A percentile compares a stretch with the other conserved stretches of the same genome.
These are phyloP conservation scores for Daedaleopsis nitida DNA, from an alignment of 768 basidiomycete species.

Conservation along the genomic window DNA sequence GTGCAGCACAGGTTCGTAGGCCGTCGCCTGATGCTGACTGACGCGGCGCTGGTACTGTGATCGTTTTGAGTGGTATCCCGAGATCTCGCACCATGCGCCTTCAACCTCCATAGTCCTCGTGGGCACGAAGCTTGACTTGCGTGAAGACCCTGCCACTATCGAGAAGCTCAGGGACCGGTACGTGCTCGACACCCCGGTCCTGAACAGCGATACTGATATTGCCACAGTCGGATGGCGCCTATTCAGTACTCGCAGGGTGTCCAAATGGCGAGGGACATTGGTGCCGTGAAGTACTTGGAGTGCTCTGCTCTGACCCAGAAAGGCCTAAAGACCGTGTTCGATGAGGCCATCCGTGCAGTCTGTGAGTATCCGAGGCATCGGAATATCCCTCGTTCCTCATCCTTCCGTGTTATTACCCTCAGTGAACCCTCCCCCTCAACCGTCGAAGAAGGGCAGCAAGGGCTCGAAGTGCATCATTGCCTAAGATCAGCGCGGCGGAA, in stretches of 20 bases:
- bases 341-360: slow-evolving; percentile 97
- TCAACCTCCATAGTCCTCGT: slow-evolving; percentile 92
- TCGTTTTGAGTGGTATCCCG: slow-evolving; percentile 81
- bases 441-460: slow-evolving; percentile 53
- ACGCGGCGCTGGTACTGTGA: slow-evolving; percentile 7
- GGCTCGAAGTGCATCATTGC: slow-evolving; percentile 66
- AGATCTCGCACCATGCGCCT: slow-evolving; percentile 97
- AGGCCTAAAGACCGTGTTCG: slow-evolving; percentile 98
- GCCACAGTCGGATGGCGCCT: slow-evolving; percentile 86
- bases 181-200: slow-evolving; percentile 24
- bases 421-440: slow-evolving; percentile 76
- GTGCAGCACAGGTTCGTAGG: slow-evolving; percentile 23
- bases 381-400: background rate
- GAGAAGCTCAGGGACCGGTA: slow-evolving; percentile 92
- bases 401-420: background rate
- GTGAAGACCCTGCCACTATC: slow-evolving; percentile 91
- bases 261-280: slow-evolving; percentile 90
- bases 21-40: slow-evolving; percentile 20
- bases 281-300: slow-evolving; percentile 94
- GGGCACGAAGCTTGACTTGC: slow-evolving; percentile 96
- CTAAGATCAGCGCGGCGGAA: slow-evolving; percentile 43
- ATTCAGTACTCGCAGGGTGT: slow-evolving; percentile 92
- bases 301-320: slow-evolving; percentile 98
- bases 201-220: slow-evolving; percentile 4
- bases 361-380: slow-evolving; percentile 53